Conservation (phyloP, 192 early-diverging fungal species). For the Fimicolochytrium jonesii region DNA sequence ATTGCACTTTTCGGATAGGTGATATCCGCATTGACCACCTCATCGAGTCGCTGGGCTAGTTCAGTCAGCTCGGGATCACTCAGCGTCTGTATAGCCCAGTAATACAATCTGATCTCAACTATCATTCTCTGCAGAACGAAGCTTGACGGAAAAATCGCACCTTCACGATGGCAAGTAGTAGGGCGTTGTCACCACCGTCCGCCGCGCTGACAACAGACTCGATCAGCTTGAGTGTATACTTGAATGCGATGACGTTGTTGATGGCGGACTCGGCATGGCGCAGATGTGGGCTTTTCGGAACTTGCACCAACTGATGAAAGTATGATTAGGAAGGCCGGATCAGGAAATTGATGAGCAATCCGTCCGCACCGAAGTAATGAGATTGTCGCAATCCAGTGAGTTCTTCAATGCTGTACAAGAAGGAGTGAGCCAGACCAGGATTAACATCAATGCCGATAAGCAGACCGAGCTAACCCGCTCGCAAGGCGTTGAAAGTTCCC, state of each 20-base stretch:
- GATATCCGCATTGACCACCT: constrained; percentile 68
- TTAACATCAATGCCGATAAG: no score
- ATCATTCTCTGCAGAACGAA: no score
- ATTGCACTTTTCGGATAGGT: constrained; percentile 67
- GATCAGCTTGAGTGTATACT: constrained; percentile 59
- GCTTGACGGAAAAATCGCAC: no score
- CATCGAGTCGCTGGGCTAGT: constrained; percentile 38
- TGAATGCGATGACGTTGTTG: constrained; percentile 64
- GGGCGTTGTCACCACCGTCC: constrained; percentile 24
- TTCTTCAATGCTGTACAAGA: constrained; percentile 11
- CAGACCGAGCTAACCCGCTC: no score
- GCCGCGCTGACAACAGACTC: constrained; percentile 37
- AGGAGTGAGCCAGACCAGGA: no score
- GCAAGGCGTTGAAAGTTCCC: no score
- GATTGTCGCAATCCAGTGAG: constrained; percentile 10
- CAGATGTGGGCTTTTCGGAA: constrained; percentile 41
- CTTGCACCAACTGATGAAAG: constrained; percentile 15
- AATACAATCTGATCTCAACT: no score
- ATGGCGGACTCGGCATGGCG: constrained; percentile 62
- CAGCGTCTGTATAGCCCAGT: constrained; percentile 23
- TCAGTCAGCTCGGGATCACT: constrained; percentile 40
- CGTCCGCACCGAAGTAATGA: constrained; percentile 3
- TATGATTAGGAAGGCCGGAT: no score
- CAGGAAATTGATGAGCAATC: background rate
- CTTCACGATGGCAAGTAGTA: constrained; percentile 45